These are phyloP conservation scores for Camellia oleifera DNA, from an alignment of 179 eudicot species.

Conservation along the genomic window DNA sequence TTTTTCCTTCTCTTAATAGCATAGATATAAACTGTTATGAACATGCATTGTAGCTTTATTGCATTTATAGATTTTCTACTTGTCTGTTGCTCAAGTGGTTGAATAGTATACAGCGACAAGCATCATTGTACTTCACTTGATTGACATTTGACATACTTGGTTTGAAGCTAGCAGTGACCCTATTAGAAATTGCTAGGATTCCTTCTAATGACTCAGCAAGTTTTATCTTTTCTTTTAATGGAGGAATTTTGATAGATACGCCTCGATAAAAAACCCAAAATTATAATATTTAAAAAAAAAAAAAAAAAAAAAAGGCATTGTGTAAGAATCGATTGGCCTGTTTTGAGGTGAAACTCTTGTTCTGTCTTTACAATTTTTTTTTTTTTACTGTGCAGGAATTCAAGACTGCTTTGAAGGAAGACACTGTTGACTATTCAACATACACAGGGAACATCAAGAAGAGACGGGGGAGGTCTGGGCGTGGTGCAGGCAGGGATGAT, in stretches of 20 bases:
- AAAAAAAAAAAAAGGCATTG: too few relatives aligned
- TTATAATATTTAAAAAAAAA: too few relatives aligned
- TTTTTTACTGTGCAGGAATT: constrained; percentile 53
- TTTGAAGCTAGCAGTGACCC: too few relatives aligned
- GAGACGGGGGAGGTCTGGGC: constrained; percentile 54
- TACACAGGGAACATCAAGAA: constrained; percentile 88
- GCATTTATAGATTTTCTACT: neutral
- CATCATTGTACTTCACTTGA: neutral
- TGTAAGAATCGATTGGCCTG: neutral
- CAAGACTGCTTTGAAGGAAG: constrained; percentile 86
- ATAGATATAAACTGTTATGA: neutral
- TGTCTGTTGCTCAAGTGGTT: neutral
- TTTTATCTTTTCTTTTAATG: too few relatives aligned
- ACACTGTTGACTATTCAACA: constrained; percentile 80
- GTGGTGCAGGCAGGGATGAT: constrained; percentile 35
- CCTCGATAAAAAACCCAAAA: too few relatives aligned
- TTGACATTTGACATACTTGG: neutral
- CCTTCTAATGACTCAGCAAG: too few relatives aligned
- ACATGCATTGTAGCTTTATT: neutral
- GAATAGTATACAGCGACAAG: neutral
- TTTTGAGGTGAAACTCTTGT: neutral
- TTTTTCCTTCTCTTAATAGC: neutral
- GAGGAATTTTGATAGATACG: too few relatives aligned
- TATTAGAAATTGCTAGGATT: too few relatives aligned
- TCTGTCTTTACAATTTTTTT: neutral